Base-by-base conservation (phyloP, 768 basidiomycete species). In the Paxillus involutus region DNA sequence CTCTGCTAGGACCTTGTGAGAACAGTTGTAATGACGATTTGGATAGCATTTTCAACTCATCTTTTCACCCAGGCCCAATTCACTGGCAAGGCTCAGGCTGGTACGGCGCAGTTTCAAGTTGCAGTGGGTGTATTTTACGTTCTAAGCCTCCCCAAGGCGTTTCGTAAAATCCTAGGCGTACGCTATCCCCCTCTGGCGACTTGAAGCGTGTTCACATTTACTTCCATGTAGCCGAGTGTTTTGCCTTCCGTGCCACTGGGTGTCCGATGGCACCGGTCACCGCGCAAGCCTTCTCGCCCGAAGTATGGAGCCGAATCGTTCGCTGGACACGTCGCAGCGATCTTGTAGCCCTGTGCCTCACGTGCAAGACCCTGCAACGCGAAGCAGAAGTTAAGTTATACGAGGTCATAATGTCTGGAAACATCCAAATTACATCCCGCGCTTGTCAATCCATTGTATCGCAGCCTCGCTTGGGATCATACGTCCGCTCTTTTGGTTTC, bases 381-480 rank as follows among this genome's bases (percentile, higher is more conserved):
- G 75, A 75, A 48, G 80, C 82, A 33, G 80, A 83, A 59, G 58
- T 67, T 16, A 69, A 60, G 54, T 63, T 85, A 37, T 85, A 84
- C 65, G 65, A 73, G 19, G 52, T 62, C 21, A 50, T 81, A 52
- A 61, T 69, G 55, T 71, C 80, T 44, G 63, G 61, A 6, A 77
- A 78, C 53, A 60, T 73, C 45, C 52, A 66, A 19, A 55, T 64
- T 42, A 66, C 70, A 14, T 71, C 71, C 57, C 58, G 66, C 47
- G 78, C 73, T 36, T 80, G 75, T 49, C 63, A 65, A 42, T 66
- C 78, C 36, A 51, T 85, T 50, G 40, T 66, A 51, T 53, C 67
- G 0, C 62, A 63, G 51, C 56, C 71, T 46, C 69, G 72, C 36
- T 61, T 77, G 24, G 82, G 73, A 0, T 60, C 66, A 5, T 69